Base-by-base conservation (phyloP, 2,329 filamentous ascomycete genomes). In the Aspergillus sp. region DNA sequence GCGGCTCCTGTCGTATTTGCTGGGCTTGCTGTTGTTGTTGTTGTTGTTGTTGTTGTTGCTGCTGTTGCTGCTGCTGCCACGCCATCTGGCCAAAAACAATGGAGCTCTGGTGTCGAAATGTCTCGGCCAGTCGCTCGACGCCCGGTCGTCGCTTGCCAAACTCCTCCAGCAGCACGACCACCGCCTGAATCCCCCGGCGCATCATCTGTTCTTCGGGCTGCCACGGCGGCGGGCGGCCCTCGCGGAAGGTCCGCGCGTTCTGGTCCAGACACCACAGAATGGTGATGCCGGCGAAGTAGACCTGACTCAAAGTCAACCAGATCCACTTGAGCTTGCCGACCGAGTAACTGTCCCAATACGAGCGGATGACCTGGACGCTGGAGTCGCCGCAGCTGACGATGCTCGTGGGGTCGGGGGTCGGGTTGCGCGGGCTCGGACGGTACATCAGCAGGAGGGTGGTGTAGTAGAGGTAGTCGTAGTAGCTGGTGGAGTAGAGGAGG, bases 271-370 rank as follows among this genome's bases (percentile, higher is more conserved):
- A 60, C 58, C 58, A 61, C 12, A 61, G 38, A 16, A 60, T 60
- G 7, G 58, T 61, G 26, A 61, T 57, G 1, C 58, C 58, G 1
- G 58, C 58, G 32, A 57, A 59, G 29, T 61, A 61, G 12, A 57
- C 38, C 33, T 61, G 57, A 34, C 55, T 58, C 17, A 61, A 41
- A 1, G 58, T 61, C 29, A 61, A 44, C 58, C 58, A 61, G 24
- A 61, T 59, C 58, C 58, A 61, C 37, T 61, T 61, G 12, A 61
- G 42, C 34, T 61, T 60, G 24, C 57, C 57, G 17, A 53, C 43
- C 1, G 57, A 56, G 29, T 59, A 61, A 30, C 48, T 59, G 36
- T 60, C 57, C 55, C 57, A 61, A 30, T 60, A 61, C 1, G 57
- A 60, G 15, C 56, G 52, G 11, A 61, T 54, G 4, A 61, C 51